A percentile compares a stretch with the other conserved stretches of the same genome.
These are phyloP conservation scores for Kodamaea anthophila DNA, from an alignment of 1,139 yeast species.

Conservation along the genomic window DNA sequence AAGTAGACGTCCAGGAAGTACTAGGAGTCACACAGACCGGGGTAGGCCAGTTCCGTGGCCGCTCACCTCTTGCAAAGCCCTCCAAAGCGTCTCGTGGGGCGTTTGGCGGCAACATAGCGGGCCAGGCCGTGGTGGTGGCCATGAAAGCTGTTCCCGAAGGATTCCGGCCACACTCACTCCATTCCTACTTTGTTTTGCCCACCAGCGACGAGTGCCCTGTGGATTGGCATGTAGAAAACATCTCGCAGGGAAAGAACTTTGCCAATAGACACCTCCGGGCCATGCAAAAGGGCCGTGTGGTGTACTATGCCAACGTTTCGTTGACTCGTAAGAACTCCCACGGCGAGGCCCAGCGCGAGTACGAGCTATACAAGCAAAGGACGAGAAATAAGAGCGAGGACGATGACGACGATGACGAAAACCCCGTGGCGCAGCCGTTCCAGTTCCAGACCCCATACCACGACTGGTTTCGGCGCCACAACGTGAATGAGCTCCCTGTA, in stretches of 20 bases:
- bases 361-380: constrained; percentile 12
- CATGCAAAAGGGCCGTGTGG: constrained; percentile 44
- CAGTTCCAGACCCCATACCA: constrained; percentile 35
- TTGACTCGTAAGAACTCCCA: constrained; percentile 35
- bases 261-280: constrained; percentile 55
- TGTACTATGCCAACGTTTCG: constrained; percentile 50
- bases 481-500: constrained; percentile 15
- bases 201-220: constrained; percentile 12
- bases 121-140: constrained; percentile 36
- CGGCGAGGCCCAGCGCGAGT: constrained; percentile 16
- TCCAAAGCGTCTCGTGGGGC: constrained; percentile 29
- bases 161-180: constrained; percentile 38
- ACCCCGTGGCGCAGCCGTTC: constrained; percentile 26
- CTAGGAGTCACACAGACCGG: constrained; percentile 21
- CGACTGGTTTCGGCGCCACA: constrained; percentile 17
- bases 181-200: constrained; percentile 35
- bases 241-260: constrained; percentile 54
- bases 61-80: constrained; percentile 30
- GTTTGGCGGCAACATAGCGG: constrained; percentile 38
- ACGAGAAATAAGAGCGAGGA: constrained; percentile 10
- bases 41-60: constrained; percentile 21
- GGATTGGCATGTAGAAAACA: constrained; percentile 17
- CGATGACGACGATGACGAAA: constrained; percentile 23
- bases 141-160: constrained; percentile 24
- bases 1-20: constrained; percentile 11